These are phyloP conservation scores for Cafeteria roenbergensis DNA, from an alignment of 108 stramenopile genomes.

Conservation along the genomic window DNA sequence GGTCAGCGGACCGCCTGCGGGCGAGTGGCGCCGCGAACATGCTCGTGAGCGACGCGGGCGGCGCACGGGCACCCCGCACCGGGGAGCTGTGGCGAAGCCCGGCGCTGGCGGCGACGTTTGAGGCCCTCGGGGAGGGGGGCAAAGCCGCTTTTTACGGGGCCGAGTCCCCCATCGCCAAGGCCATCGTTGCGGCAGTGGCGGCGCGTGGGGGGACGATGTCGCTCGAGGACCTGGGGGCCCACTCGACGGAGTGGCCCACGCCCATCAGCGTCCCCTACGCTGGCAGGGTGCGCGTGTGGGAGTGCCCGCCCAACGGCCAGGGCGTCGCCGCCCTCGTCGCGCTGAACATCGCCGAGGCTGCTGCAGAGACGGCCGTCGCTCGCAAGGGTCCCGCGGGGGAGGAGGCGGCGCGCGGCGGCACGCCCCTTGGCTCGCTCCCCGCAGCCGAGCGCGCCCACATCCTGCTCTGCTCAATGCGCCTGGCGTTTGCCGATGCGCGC, in stretches of 20 bases:
- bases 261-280: conserved; percentile 61
- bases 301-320: conserved; percentile 84
- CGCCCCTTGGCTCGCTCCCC: too few relatives aligned
- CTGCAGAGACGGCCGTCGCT: too few relatives aligned
- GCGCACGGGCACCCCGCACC: conserved; percentile 16
- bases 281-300: conserved; percentile 57
- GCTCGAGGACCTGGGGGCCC: conserved; percentile 58
- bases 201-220: conserved; percentile 67
- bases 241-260: conserved; percentile 56
- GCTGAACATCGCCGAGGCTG: conserved; percentile 60
- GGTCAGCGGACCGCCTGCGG: conserved; percentile 21
- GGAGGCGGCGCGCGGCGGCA: too few relatives aligned
- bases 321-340: conserved; percentile 81
- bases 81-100: conserved; percentile 72
- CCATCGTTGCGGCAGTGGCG: conserved; percentile 62
- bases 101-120: conserved; percentile 64
- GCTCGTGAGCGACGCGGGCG: conserved; percentile 26
- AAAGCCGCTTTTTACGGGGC: conserved; percentile 73
- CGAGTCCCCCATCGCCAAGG: conserved; percentile 52
- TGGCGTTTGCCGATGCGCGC: conserved; percentile 74
- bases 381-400: too few relatives aligned
- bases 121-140: conserved; percentile 63
- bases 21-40: conserved; percentile 40
- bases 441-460: conserved; percentile 44
- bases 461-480: conserved; percentile 70